Evolutionary conservation across 2,329 filamentous ascomycete species (phyloP).

Genomic region (Pseudogymnoascus sp.): DNA sequence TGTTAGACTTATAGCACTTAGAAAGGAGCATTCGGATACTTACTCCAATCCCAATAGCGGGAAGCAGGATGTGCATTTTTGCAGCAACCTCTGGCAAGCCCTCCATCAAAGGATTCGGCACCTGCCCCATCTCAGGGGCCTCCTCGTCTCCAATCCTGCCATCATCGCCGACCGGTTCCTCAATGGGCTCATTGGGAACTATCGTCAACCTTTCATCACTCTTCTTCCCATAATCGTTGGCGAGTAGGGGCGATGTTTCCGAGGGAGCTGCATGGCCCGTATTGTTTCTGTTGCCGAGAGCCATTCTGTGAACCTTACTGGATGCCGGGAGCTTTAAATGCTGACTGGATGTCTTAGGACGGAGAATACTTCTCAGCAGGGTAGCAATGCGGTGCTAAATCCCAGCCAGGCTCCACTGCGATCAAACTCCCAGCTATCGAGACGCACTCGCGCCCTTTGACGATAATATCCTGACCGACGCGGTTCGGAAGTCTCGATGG

Average conservation of each 20-base stretch:
- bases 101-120: slow-evolving; percentile 19
- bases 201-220: slow-evolving; percentile 14
- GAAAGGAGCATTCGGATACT: slow-evolving; percentile 20
- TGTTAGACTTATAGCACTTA: background rate
- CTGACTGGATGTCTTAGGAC: background rate
- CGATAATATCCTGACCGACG: background rate
- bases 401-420: background rate
- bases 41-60: slow-evolving; percentile 56
- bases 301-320: background rate
- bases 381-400: background rate
- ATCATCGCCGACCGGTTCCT: slow-evolving; percentile 27
- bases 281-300: background rate
- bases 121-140: slow-evolving; percentile 11
- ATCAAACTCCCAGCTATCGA: background rate
- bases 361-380: background rate
- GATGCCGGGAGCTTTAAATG: background rate
- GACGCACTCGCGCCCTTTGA: background rate
- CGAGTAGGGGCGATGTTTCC: slow-evolving; percentile 41
- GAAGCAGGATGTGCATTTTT: slow-evolving; percentile 51
- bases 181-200: slow-evolving; percentile 15
- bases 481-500: background rate
- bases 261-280: slow-evolving; percentile 15
- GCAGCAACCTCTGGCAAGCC: slow-evolving; percentile 26
- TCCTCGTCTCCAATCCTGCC: slow-evolving; percentile 14
- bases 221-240: slow-evolving; percentile 25